phyloP scores from a whole-genome alignment of 2,329 filamentous ascomycete genomes.

The Diaporthe sp. region DNA sequence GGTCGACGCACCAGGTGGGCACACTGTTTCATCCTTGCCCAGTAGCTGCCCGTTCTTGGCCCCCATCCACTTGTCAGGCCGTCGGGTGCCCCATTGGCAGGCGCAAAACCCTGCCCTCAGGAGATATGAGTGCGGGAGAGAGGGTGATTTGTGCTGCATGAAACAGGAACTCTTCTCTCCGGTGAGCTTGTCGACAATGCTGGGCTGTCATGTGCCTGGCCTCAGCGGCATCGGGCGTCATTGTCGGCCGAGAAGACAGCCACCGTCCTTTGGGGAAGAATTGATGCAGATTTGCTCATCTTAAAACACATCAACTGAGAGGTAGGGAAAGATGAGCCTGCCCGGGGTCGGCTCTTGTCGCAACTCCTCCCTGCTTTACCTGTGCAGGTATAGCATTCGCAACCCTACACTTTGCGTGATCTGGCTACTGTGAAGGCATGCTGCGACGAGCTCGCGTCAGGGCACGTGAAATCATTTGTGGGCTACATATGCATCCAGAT shows the following conservation, averaged over 20 bases:
- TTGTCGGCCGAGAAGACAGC: background rate
- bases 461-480: background rate
- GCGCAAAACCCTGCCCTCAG: too few relatives aligned
- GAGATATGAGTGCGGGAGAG: background rate
- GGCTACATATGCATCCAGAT: background rate
- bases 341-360: background rate
- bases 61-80: background rate
- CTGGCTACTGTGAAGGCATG: background rate
- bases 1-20: background rate
- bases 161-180: slow-evolving; percentile 1
- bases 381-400: background rate
- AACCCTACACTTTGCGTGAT: background rate
- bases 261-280: background rate
- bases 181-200: background rate
- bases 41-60: background rate
- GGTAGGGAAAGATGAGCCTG: background rate
- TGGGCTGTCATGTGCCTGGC: background rate
- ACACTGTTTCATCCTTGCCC: slow-evolving; percentile 3
- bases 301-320: too few relatives aligned
- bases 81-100: background rate
- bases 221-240: background rate
- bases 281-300: background rate
- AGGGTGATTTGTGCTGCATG: background rate
- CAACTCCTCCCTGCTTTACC: background rate
- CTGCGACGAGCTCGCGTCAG: background rate